Base-by-base conservation (phyloP, 768 basidiomycete genomes). In the Coprinopsis marcescibilis region DNA sequence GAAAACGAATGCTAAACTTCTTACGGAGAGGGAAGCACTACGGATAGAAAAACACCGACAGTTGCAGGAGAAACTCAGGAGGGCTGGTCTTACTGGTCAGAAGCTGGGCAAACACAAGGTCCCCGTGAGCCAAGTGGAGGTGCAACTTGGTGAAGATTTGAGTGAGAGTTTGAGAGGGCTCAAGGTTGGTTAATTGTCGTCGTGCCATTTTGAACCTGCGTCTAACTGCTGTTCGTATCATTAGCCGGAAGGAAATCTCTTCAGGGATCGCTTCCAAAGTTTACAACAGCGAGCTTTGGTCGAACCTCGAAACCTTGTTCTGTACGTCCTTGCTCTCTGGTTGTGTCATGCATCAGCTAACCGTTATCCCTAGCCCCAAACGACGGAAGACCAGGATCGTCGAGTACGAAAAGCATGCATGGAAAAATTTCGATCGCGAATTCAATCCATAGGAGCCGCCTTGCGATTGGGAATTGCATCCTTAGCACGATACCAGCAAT, bases 161-260 rank as follows among this genome's bases (percentile, higher is more conserved):
- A 85, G 77, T 46, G 93, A 96, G 65, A 92, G 73, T 57, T 65
- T 95, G 56, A 71, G 93, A 46, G 81, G 72, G 32, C 66, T 97
- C 57, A 92, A 92, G 81, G 92, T 89, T 33, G 26, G 17, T 25
- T 48, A 32, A 27, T 25, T 8, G 8, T 17, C 5, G n/a, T 26
- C 27, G 23, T 49, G 30, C 30, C 40, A 14, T 45, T 46, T 29
- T 19, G 21, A 45, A 17, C 42, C 25, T 32, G 29, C 29, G 8
- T 8, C 8, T 32, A 8, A 8, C 29, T n/a, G 8, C n/a, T 8
- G 8, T 32, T 32, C 29, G 29, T 32, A 8, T 32, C n/a, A 32
- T 32, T 50, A 95, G 92, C 89, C 89, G 14, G 92, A 96, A 69
- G 93, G 93, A 20, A 96, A 95, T 60, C 67, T 93, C 26, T 95